These are phyloP conservation scores for Odontarrhena argentea DNA, from an alignment of 345 rosid genomes.

Conservation along the genomic window DNA sequence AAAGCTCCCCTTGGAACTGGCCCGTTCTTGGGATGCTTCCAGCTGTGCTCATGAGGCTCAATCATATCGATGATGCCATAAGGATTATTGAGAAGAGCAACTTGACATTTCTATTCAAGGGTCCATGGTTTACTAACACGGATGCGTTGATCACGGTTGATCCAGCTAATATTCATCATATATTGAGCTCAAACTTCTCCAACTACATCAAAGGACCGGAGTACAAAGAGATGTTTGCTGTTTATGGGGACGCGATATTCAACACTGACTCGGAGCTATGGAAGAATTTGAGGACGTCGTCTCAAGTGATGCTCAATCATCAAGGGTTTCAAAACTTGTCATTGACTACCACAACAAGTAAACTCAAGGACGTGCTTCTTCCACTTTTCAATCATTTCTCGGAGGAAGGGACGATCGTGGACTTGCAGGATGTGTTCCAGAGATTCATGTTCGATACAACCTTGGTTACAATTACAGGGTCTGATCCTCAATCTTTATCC, in stretches of 20 bases:
- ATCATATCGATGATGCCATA: background rate
- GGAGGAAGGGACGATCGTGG: slow-evolving; percentile 14
- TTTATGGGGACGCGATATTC: slow-evolving; percentile 38
- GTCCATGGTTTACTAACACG: slow-evolving; percentile 30
- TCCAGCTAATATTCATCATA: slow-evolving; percentile 41
- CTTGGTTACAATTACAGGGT: slow-evolving; percentile 38
- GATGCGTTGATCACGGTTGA: slow-evolving; percentile 37
- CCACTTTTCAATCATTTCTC: slow-evolving; percentile 36
- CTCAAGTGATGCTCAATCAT: slow-evolving; percentile 2
- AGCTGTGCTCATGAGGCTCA: slow-evolving; percentile 1
- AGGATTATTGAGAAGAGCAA: background rate
- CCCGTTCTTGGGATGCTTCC: slow-evolving; percentile 40
- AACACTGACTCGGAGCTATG: slow-evolving; percentile 34
- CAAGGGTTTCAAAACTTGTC: slow-evolving; percentile 25
- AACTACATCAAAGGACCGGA: slow-evolving; percentile 41
- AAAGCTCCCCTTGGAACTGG: slow-evolving; percentile 32
- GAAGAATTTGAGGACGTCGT: slow-evolving; percentile 22
- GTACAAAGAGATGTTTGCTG: slow-evolving; percentile 39
- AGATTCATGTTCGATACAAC: slow-evolving; percentile 50
- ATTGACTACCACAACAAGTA: background rate
- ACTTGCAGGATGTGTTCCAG: slow-evolving; percentile 47
- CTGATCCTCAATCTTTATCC: slow-evolving; percentile 46
- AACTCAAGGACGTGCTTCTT: slow-evolving; percentile 23
- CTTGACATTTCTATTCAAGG: slow-evolving; percentile 38
- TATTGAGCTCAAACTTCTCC: slow-evolving; percentile 38